Percentiles rank a stretch among this genome's conserved stretches.
Evolutionary conservation across 768 basidiomycete genomes (phyloP).

Genomic region (Pulveroboletus ravenelii): DNA sequence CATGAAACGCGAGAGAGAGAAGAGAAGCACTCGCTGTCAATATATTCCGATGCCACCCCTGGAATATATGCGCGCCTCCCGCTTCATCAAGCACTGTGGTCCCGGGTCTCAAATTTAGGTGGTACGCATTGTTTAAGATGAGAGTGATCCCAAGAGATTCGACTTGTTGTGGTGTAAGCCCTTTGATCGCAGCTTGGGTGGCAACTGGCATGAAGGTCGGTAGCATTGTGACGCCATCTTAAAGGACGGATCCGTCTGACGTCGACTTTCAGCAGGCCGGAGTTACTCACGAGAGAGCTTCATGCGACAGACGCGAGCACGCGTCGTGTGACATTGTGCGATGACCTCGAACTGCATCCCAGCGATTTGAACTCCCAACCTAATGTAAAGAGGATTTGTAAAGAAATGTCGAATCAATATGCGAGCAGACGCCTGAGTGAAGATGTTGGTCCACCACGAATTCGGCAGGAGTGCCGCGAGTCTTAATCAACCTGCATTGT

Average conservation of each 20-base stretch:
- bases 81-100: slow-evolving; percentile 64
- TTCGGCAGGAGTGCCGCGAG: too few relatives aligned
- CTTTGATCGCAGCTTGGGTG: slow-evolving; percentile 90
- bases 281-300: slow-evolving; percentile 61
- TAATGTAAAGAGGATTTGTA: too few relatives aligned
- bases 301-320: slow-evolving; percentile 83
- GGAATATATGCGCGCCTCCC: slow-evolving; percentile 86
- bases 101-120: slow-evolving; percentile 83
- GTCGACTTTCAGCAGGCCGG: slow-evolving; percentile 3
- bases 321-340: slow-evolving; percentile 76
- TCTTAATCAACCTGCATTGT: too few relatives aligned
- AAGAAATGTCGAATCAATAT: neutral
- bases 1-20: neutral
- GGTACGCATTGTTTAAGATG: slow-evolving; percentile 88
- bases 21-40: slow-evolving; percentile 55
- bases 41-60: slow-evolving; percentile 83
- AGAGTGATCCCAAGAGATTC: slow-evolving; percentile 78
- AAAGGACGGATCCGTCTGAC: neutral
- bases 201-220: slow-evolving; percentile 95
- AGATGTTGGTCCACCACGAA: neutral
- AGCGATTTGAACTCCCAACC: neutral
- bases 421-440: neutral
- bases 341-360: slow-evolving; percentile 78
- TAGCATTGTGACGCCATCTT: slow-evolving; percentile 77
- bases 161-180: slow-evolving; percentile 80